phyloP scores from a whole-genome alignment of 139 green algal genomes.

The Chlorella vulgaris region DNA sequence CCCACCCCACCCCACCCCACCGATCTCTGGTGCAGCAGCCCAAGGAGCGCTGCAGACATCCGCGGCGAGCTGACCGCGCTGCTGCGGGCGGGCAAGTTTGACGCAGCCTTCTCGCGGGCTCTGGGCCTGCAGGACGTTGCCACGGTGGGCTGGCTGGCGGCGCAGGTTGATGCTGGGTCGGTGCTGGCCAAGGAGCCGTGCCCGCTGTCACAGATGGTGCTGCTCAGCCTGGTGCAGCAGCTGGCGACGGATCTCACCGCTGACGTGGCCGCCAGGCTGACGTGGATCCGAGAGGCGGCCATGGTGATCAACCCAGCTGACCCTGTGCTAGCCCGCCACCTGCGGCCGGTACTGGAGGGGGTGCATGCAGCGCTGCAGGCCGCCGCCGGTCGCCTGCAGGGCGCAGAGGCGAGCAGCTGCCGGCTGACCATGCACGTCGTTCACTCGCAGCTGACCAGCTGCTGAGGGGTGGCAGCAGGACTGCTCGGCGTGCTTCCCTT shows the following conservation, averaged over 20 bases:
- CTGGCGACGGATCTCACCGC: constrained; percentile 66
- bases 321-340: constrained; percentile 61
- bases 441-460: constrained; percentile 54
- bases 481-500: neutral
- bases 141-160: constrained; percentile 82
- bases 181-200: constrained; percentile 43
- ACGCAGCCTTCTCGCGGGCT: constrained; percentile 61
- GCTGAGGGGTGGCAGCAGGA: neutral
- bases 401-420: constrained; percentile 28
- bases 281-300: constrained; percentile 72
- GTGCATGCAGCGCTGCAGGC: constrained; percentile 44
- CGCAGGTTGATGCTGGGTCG: constrained; percentile 37
- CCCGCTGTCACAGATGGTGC: constrained; percentile 71
- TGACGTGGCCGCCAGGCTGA: constrained; percentile 58
- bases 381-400: constrained; percentile 3
- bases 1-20: neutral
- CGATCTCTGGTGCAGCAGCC: neutral
- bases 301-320: constrained; percentile 68
- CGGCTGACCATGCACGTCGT: constrained; percentile 63
- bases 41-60: constrained; percentile 1
- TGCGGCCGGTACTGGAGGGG: constrained; percentile 58
- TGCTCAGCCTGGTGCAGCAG: constrained; percentile 84
- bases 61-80: constrained; percentile 27
- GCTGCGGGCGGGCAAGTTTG: constrained; percentile 44
- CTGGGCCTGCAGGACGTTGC: constrained; percentile 63